These are phyloP conservation scores for Alternaria infectoria DNA, from an alignment of 2,329 filamentous ascomycete species.

Conservation along the genomic window DNA sequence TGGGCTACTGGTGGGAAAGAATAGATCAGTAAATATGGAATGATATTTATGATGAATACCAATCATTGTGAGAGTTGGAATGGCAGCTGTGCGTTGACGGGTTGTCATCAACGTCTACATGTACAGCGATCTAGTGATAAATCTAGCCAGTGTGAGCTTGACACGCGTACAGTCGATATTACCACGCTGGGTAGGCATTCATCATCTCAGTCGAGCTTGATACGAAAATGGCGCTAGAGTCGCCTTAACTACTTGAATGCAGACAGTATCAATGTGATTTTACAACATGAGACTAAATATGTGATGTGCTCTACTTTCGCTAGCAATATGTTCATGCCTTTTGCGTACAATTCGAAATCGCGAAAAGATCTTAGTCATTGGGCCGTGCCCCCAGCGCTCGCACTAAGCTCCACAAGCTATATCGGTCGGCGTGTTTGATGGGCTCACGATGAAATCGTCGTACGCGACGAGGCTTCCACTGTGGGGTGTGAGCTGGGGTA, in stretches of 20 bases:
- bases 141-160: neutral
- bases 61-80: neutral
- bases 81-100: neutral
- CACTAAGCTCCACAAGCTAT: neutral
- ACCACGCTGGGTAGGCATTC: neutral
- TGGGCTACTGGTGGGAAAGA: neutral
- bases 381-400: neutral
- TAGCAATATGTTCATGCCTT: neutral
- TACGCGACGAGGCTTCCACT: neutral
- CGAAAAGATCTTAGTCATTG: neutral
- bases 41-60: neutral
- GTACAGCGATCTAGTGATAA: neutral
- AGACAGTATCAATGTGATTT: neutral
- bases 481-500: slow-evolving; percentile 1
- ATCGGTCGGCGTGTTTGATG: neutral
- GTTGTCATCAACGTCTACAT: neutral
- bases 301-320: neutral
- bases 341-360: neutral
- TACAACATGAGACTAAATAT: neutral
- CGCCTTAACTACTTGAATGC: neutral
- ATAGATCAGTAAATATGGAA: neutral
- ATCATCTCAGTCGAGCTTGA: neutral
- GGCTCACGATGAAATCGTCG: slow-evolving; percentile 3
- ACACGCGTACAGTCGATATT: neutral
- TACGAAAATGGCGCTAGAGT: neutral